Evolutionary conservation across 1,284 basidiomycete species (phyloP), one percentile per base, ranked within the genome.

Genomic region (Coniferiporia sulphurascens): DNA sequence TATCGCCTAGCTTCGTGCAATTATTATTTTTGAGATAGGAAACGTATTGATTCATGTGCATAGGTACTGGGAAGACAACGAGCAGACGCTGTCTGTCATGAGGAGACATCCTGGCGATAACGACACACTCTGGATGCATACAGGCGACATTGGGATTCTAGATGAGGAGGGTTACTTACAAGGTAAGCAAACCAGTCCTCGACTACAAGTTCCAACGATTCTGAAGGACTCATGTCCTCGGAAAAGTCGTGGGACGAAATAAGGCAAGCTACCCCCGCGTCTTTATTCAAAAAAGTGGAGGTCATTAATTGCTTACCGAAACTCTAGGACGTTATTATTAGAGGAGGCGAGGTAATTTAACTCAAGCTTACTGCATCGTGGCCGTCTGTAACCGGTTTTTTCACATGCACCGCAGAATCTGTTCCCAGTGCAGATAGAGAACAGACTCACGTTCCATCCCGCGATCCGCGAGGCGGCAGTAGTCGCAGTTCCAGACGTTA

Each of bases 341-440:
- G 92, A 17, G 91, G 91, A 27, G 92, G 91, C 65, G 90, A 93
- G 77, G 86, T 86, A 63, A 12, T 65, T 46, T 21, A 19, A n/a
- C 17, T 22, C 27, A 27, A 27, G 5, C 3, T 27, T 27, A 44
- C 34, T 38, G 34, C 41, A 35, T 41, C 49, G 9, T 46, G n/a
- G 44, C 43, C 32, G 35, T 8, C 43, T 21, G 38, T 45, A 15
- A n/a, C 15, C 46, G 6, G 2, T 15, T 27, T 34, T 35, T 35
- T 48, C 32, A 19, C 12, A 41, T 12, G 9, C 15, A 41, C n/a
- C 50, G 21, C 58, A 88, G 85, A 94, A 92, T 67, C 76, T 94
- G 27, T 93, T 91, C 71, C 91, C 92, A 0, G 86, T 91, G 34
- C 87, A 88, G 65, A 93, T 95, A 55, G 92, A 94, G 73, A 91